A percentile compares a stretch with the other conserved stretches of the same genome.
These are phyloP conservation scores for Pythium dissotocum DNA, from an alignment of 352 stramenopile genomes.

Conservation along the genomic window DNA sequence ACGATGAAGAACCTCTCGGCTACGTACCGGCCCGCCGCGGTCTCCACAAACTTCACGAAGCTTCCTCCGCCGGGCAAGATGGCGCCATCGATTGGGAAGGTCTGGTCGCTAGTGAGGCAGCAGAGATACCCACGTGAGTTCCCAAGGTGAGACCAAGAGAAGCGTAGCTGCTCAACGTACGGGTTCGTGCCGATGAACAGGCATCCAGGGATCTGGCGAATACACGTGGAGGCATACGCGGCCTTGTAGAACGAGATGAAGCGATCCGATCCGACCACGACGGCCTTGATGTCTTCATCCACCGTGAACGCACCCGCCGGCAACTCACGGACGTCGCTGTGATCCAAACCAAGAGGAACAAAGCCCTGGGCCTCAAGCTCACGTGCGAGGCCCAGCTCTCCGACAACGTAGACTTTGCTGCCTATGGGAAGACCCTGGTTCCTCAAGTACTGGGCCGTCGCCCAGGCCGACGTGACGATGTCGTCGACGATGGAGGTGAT, in stretches of 20 bases:
- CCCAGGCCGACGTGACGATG: slow-evolving; percentile 88
- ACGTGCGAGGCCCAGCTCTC: slow-evolving; percentile 64
- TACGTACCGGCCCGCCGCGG: slow-evolving; percentile 59
- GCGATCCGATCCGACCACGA: slow-evolving; percentile 82
- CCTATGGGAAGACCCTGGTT: slow-evolving; percentile 48
- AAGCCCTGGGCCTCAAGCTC: slow-evolving; percentile 68
- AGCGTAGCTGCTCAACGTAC: slow-evolving; percentile 33
- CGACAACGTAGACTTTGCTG: slow-evolving; percentile 85
- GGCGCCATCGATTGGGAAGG: slow-evolving; percentile 73
- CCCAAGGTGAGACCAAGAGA: no score
- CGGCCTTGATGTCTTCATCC: slow-evolving; percentile 65
- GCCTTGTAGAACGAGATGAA: slow-evolving; percentile 78
- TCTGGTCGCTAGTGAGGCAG: slow-evolving; percentile 48
- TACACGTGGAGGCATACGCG: slow-evolving; percentile 70
- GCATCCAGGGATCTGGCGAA: slow-evolving; percentile 71
- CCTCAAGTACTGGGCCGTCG: slow-evolving; percentile 81
- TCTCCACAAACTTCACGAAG: slow-evolving; percentile 73
- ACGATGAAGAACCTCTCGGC: not conserved
- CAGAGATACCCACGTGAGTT: not conserved
- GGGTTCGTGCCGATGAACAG: slow-evolving; percentile 84
- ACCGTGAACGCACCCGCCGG: slow-evolving; percentile 56
- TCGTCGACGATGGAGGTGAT: slow-evolving; percentile 65
- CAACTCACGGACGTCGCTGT: slow-evolving; percentile 72
- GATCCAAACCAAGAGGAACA: slow-evolving; percentile 61
- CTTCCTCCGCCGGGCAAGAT: slow-evolving; percentile 74